Base-by-base conservation (phyloP, 345 rosid species). In the Abelmoschus esculentus region DNA sequence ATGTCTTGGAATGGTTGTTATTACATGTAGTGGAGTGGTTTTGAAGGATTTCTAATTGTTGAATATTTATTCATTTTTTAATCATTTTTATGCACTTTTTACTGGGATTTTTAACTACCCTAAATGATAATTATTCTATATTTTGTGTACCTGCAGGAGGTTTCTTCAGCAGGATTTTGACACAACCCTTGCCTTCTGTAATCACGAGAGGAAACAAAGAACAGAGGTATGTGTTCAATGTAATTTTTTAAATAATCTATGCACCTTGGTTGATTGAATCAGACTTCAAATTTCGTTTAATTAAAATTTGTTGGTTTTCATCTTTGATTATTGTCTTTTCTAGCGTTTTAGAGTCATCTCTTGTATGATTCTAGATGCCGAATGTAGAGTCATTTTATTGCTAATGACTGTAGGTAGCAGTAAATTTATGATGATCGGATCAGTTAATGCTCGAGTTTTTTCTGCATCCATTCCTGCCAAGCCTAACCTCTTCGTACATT, bases 111-210 rank as follows among this genome's bases (percentile, higher is more conserved):
- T 40, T 40, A 40, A 40, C 44, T n/a, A 15, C 32, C 55, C 26
- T 2, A 47, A 49, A 47, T 66, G 42, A 26, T 66, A 28, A 29
- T 6, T 36, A 7, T 7, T 40, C 11, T 40, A 40, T 40, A 40
- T 7, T 40, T 40, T 7, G 44, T 40, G 1, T 40, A 2, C 44
- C 71, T 76, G 79, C 87, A 95, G 99, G 91, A 84, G 96, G 82
- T 83, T 85, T 77, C 90, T 90, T 77, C 93, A 83, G 83, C 97
- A 85, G 78, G 96, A 91, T 84, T 95, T 95, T 80, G 99, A 91
- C 80, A 61, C 96, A 70, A 90, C 89, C 60, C 90, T 95, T 83
- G 96, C 96, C 70, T 88, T 77, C 70, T 86, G 84, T 77, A 95
- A 91, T 80, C 89, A 90, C 68, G 98, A 92, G 84, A 85, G 98